Evolutionary conservation across 164 flowering plant species (phyloP).

Genomic region (Sextonia rubra): DNA sequence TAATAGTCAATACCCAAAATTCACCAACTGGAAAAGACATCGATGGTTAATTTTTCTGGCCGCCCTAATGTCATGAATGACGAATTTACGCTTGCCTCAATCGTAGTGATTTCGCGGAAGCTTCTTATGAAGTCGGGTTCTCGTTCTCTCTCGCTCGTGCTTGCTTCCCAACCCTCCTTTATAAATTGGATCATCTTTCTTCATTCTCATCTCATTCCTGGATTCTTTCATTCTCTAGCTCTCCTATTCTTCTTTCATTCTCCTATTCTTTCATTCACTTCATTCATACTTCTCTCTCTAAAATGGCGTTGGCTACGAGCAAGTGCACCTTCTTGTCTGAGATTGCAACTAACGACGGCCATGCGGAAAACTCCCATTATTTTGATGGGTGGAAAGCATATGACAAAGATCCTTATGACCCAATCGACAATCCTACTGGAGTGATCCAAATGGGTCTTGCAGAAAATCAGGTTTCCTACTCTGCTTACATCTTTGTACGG

Average conservation of each 20-base stretch:
- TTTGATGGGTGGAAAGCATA: constrained; percentile 37
- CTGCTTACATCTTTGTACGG: neutral
- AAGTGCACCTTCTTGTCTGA: constrained; percentile 13
- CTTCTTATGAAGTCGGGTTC: no score
- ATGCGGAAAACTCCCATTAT: constrained; percentile 27
- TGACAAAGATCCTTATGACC: constrained; percentile 26
- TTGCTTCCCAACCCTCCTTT: no score
- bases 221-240: neutral
- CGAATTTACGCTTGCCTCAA: no score
- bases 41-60: no score
- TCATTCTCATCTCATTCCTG: neutral
- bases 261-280: neutral
- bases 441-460: constrained; percentile 38
- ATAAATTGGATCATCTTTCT: no score
- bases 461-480: constrained; percentile 28
- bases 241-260: neutral
- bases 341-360: constrained; percentile 26
- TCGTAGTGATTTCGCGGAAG: no score
- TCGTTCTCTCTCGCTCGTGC: no score
- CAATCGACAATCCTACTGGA: constrained; percentile 20
- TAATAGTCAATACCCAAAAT: no score
- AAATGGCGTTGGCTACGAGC: neutral
- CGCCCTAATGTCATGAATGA: no score
- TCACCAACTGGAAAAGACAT: no score
- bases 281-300: neutral